Base-by-base conservation (phyloP, 2,329 filamentous ascomycete species). In the Arthrobotrys pseudoclavata region DNA sequence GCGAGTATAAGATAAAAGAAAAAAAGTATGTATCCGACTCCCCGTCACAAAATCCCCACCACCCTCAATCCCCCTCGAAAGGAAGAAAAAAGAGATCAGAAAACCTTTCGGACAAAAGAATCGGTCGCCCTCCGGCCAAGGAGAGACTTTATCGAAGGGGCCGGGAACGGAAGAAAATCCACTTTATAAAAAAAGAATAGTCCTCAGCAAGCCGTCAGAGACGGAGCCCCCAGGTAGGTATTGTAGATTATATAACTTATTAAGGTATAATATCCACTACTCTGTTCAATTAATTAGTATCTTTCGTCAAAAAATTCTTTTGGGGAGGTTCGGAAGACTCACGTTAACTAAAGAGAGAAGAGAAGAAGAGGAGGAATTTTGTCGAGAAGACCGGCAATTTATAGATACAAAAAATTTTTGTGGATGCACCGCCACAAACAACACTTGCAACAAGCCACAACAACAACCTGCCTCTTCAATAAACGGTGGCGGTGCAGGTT, bases 101-200 rank as follows among this genome's bases (percentile, higher is more conserved):
- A 79, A 79, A 69, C 60, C 63, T 57, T 42, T 60, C 34, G 15
- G 55, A 60, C 68, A 63, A 77, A 67, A 69, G 48, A 78, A 68
- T 50, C 75, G 69, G 50, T 50, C 48, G 55, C 74, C 53, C 74
- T 77, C 74, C 60, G 47, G 75, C 75, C 75, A 79, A 47, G 64
- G 75, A 79, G 74, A 70, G 69, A 70, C 62, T 80, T 64, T 64
- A 79, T 81, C 80, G 74, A 80, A 80, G 80, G 79, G 77, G 79
- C 79, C 80, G 80, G 80, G 80, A 81, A 81, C 80, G 80, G 80
- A 81, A 81, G 79, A 79, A 80, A 74, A 80, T 76, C 72, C 80
- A 80, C 53, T 9, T 42, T n/a, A 13, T 42, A 13, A 50, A 45
- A 47, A 57, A 69, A 76, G 78, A 77, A 80, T 79, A 79, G 75